phyloP scores from a whole-genome alignment of 2,329 filamentous ascomycete genomes.

The Xylariaceae sp. region DNA sequence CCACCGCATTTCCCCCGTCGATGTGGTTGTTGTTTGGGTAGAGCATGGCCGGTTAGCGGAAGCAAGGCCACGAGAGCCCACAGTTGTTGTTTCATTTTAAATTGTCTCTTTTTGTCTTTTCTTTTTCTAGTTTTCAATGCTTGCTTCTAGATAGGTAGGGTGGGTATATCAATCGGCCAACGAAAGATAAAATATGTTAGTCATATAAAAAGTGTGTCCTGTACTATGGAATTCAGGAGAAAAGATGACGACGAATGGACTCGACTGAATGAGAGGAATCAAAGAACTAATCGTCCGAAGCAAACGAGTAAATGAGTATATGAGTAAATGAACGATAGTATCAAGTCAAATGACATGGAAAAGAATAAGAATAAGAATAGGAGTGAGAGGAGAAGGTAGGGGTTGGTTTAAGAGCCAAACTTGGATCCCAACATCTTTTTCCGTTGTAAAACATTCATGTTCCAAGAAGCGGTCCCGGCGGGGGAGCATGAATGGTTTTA shows the following conservation, averaged over 20 bases:
- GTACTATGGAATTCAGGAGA: neutral
- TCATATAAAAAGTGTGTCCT: slow-evolving; percentile 5
- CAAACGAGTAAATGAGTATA: neutral
- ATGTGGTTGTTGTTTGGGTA: slow-evolving; percentile 3
- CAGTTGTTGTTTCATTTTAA: slow-evolving; percentile 14
- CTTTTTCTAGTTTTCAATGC: neutral
- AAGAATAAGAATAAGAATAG: slow-evolving; percentile 1
- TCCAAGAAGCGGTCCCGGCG: neutral
- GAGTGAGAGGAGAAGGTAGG: slow-evolving; percentile 1
- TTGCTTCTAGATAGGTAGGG: neutral
- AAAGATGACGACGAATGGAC: neutral
- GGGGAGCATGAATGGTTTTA: neutral
- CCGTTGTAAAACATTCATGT: neutral
- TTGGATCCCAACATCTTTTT: neutral
- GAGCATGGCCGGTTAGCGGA: slow-evolving; percentile 8
- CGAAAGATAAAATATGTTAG: slow-evolving; percentile 1
- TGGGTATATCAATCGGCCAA: neutral
- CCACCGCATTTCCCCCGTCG: neutral
- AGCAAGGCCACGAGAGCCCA: slow-evolving; percentile 11
- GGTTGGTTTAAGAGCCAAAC: neutral
- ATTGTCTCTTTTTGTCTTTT: neutral
- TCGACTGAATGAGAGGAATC: neutral
- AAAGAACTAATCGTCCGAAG: neutral
- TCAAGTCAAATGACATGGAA: slow-evolving; percentile 10
- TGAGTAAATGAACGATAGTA: neutral